A percentile compares a stretch with the other conserved stretches of the same genome.
These are phyloP conservation scores for Aspergillus egyptiacus DNA, from an alignment of 495 filamentous ascomycete species.

Conservation along the genomic window DNA sequence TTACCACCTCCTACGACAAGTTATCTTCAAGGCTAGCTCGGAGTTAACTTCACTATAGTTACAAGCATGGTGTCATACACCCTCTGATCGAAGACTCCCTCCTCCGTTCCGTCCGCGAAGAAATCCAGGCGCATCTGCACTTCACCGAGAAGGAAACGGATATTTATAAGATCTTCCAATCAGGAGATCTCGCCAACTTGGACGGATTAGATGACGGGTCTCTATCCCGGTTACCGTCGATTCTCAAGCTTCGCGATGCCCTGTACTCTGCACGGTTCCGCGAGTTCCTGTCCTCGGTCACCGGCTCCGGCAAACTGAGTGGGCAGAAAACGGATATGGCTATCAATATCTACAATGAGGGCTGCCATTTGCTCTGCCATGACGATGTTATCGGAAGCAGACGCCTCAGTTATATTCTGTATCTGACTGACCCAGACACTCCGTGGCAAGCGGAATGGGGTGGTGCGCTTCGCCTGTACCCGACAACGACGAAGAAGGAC, in stretches of 20 bases:
- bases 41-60: constrained; percentile 46
- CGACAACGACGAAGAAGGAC: constrained; percentile 63
- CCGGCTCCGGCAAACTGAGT: constrained; percentile 77
- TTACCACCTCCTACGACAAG: neutral
- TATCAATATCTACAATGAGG: constrained; percentile 96
- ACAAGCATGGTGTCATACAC: constrained; percentile 86
- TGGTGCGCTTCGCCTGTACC: constrained; percentile 84
- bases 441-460: constrained; percentile 94
- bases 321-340: constrained; percentile 98
- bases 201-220: constrained; percentile 84
- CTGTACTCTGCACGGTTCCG: constrained; percentile 89
- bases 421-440: constrained; percentile 85
- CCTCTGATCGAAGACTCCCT: constrained; percentile 70
- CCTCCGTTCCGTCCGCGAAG: constrained; percentile 77
- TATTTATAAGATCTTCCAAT: constrained; percentile 99
- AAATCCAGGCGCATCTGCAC: constrained; percentile 81
- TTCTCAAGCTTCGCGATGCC: constrained; percentile 82
- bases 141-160: constrained; percentile 99
- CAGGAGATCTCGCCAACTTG: constrained; percentile 93
- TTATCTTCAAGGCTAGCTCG: no score
- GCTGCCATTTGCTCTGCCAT: constrained; percentile 91
- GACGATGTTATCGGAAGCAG: constrained; percentile 97
- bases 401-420: constrained; percentile 92
- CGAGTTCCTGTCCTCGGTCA: constrained; percentile 77
- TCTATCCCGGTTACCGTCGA: constrained; percentile 72